Conservation (phyloP, 306 rosid genomes). For the Fragaria iinumae region DNA sequence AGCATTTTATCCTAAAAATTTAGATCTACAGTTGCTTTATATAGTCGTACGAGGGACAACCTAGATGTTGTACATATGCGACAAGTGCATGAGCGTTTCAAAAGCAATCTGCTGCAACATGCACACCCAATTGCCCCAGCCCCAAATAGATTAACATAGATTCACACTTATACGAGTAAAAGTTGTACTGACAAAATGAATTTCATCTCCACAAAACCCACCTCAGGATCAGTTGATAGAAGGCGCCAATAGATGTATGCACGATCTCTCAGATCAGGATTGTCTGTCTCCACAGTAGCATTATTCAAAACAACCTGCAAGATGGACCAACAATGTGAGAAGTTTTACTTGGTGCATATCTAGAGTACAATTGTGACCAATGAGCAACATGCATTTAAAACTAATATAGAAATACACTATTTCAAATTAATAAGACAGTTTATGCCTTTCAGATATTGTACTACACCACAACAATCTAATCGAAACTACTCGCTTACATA, state of each 20-base stretch:
- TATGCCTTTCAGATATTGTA: not conserved
- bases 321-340: constrained; percentile 28
- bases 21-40: not conserved
- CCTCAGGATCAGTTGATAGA: constrained; percentile 98
- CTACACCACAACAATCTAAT: not conserved
- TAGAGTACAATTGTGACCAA: constrained; percentile 4
- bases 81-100: not conserved
- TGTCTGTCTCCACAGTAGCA: constrained; percentile 97
- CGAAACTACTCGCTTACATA: not conserved
- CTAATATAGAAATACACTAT: not conserved
- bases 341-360: constrained; percentile 11
- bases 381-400: not conserved
- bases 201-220: constrained; percentile 27
- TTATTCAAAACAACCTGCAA: constrained; percentile 93
- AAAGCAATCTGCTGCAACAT: not conserved
- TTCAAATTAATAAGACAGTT: not conserved
- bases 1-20: not conserved
- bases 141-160: not conserved
- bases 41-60: not conserved
- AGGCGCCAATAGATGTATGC: constrained; percentile 99
- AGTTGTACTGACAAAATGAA: constrained; percentile 7
- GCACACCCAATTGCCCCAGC: not conserved
- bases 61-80: not conserved
- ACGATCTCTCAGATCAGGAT: constrained; percentile 98
- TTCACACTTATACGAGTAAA: not conserved